Evolutionary conservation across 2,329 filamentous ascomycete species (phyloP), one percentile per base, ranked within the genome.

Genomic region (Torrubiella hemipterigena): DNA sequence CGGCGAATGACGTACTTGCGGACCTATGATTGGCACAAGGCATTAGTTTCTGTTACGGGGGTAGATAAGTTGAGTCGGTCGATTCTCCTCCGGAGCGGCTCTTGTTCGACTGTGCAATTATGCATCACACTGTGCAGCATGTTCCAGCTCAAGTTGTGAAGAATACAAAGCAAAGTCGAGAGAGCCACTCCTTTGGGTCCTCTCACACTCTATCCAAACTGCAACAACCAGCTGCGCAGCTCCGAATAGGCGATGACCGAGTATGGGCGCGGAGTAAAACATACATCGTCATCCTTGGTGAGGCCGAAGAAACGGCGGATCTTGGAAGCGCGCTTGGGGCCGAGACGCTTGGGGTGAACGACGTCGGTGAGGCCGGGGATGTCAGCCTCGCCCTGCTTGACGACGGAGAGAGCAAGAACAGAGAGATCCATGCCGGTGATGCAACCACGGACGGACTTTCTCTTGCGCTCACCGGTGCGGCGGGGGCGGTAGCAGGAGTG

Each of bases 231-330:
- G 46, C 54, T 48, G 44, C 55, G 59, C 60, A 65, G 61, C 51
- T 58, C 57, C 54, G 71, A 71, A 72, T 68, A 84, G 79, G 81
- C 70, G 73, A 81, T 73, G 74, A 79, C 65, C 53, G 56, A 58
- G 56, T 59, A 59, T 59, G 56, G 49, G 65, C 65, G 59, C 57
- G 65, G 59, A 58, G 54, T 57, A 39, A 48, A 42, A 86, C 83
- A 77, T 82, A 96, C 89, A 83, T 98, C 91, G 76, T 98, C 91
- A 81, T 96, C 87, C 87, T 96, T 96, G 83, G 81, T 89, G 77
- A 98, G 83, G 73, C 85, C 80, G 74, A 96, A 98, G 82, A 98
- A 98, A 64, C 79, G 81, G 68, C 89, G 85, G 72, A 98, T 96
- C 86, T 96, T 98, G 73, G 86, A 94, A 61, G 91, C 91, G 59